Percentiles rank a stretch among this genome's conserved stretches.
phyloP scores from a whole-genome alignment of 345 rosid genomes.

The Durio zibethinus region DNA sequence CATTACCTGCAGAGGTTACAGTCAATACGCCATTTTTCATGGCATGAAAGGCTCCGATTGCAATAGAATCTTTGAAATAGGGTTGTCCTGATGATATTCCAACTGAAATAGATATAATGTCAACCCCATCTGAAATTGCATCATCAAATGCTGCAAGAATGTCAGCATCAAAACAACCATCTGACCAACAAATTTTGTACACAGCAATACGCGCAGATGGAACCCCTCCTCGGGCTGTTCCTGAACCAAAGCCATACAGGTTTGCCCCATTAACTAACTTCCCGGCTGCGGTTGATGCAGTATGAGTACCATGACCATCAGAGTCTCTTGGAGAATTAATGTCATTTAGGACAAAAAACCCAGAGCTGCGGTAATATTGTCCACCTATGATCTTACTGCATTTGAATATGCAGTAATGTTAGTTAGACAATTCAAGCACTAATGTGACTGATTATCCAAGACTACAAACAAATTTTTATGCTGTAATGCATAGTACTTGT shows the following conservation, averaged over 20 bases:
- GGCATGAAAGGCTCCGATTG: conserved; percentile 35
- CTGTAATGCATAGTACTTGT: background rate
- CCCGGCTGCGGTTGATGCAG: conserved; percentile 43
- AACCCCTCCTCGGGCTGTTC: conserved; percentile 30
- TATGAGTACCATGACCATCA: conserved; percentile 44
- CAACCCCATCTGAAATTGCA: conserved; percentile 33
- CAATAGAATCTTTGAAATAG: conserved; percentile 12
- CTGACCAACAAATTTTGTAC: conserved; percentile 30
- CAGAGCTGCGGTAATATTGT: conserved; percentile 7
- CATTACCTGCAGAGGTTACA: conserved; percentile 28
- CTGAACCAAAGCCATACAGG: conserved; percentile 18
- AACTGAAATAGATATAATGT: conserved; percentile 26
- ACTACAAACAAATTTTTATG: background rate
- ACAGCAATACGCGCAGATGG: conserved; percentile 28
- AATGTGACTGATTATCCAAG: background rate
- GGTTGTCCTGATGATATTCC: background rate
- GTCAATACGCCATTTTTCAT: conserved; percentile 29
- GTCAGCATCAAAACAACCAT: conserved; percentile 16
- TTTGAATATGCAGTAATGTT: background rate
- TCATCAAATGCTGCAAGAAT: conserved; percentile 32
- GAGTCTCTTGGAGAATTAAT: conserved; percentile 21
- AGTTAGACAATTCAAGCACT: background rate
- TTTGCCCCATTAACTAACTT: conserved; percentile 10
- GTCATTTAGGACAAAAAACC: background rate
- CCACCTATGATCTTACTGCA: conserved; percentile 33